phyloP scores from a whole-genome alignment of 768 basidiomycete species.

The Agaricus sinodeliciosus region DNA sequence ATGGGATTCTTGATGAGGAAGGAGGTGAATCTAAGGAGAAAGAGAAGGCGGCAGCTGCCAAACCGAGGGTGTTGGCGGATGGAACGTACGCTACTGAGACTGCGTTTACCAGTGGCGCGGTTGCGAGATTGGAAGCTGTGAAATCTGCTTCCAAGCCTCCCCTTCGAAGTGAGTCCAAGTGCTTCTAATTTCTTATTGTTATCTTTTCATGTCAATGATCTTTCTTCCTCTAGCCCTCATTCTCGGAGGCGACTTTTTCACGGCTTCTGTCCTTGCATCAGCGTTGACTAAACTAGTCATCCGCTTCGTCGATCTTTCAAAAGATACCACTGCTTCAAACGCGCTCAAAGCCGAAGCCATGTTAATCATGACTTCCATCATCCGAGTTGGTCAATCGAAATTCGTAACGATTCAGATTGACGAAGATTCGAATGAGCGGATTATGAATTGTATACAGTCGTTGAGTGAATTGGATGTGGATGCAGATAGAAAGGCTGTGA shows the following conservation, averaged over 20 bases:
- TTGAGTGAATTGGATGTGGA: constrained; percentile 70
- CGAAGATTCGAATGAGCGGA: constrained; percentile 94
- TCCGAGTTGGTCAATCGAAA: constrained; percentile 96
- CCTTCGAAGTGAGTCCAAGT: constrained; percentile 52
- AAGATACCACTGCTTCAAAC: constrained; percentile 48
- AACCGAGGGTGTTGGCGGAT: constrained; percentile 83
- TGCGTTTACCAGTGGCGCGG: constrained; percentile 62
- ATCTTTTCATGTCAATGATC: neutral
- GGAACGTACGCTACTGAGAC: constrained; percentile 98
- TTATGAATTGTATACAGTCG: constrained; percentile 93
- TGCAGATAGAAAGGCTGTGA: constrained; percentile 33
- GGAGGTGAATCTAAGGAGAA: constrained; percentile 27
- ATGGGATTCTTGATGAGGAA: constrained; percentile 38
- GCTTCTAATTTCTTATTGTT: neutral
- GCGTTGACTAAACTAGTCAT: constrained; percentile 90
- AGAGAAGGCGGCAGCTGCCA: constrained; percentile 36
- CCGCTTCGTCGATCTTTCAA: constrained; percentile 54
- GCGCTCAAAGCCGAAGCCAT: constrained; percentile 88
- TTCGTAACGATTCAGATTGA: constrained; percentile 94
- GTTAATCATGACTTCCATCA: constrained; percentile 96
- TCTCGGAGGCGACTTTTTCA: constrained; percentile 96
- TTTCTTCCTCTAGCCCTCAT: constrained; percentile 53
- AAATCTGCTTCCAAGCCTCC: constrained; percentile 90
- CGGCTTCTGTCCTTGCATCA: constrained; percentile 83
- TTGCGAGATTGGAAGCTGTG: constrained; percentile 69